Conservation (phyloP, 1,284 basidiomycete species). For the Afroboletus lepidellus region DNA sequence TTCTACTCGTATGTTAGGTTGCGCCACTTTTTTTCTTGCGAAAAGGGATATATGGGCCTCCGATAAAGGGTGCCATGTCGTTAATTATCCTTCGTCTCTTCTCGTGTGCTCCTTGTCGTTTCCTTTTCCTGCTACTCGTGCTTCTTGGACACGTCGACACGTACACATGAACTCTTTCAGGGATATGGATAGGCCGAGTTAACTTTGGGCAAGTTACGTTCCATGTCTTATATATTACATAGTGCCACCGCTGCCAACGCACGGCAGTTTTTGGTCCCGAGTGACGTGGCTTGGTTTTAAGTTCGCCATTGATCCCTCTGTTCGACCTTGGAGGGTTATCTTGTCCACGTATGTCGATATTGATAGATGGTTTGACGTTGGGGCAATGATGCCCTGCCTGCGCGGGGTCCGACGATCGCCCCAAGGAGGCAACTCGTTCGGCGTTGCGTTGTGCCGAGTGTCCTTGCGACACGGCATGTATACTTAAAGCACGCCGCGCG, state of each 20-base stretch:
- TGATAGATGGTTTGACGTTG: not conserved
- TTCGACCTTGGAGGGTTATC: not conserved
- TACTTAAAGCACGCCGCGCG: too few species aligned
- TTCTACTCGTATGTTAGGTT: not conserved
- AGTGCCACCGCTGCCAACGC: not conserved
- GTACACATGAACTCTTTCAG: not conserved
- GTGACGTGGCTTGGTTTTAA: not conserved
- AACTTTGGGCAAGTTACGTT: not conserved
- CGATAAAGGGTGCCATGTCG: not conserved
- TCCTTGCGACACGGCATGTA: too few species aligned
- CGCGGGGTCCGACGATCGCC: too few species aligned
- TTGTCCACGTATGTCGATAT: not conserved
- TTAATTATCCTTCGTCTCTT: not conserved
- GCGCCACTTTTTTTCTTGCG: not conserved
- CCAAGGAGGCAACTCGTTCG: not conserved
- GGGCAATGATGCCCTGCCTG: too few species aligned
- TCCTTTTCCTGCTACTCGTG: not conserved
- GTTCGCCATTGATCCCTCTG: not conserved
- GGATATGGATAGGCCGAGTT: not conserved
- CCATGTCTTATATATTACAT: not conserved
- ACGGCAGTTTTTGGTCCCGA: not conserved
- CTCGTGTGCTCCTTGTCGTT: too few species aligned
- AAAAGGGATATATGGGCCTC: slow-evolving; percentile 2
- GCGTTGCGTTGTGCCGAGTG: too few species aligned
- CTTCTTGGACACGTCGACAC: not conserved